A percentile compares a stretch with the other conserved stretches of the same genome.
These are phyloP conservation scores for Hawksworthiomyces lignivorus DNA, from an alignment of 2,329 filamentous ascomycete genomes.

Conservation along the genomic window DNA sequence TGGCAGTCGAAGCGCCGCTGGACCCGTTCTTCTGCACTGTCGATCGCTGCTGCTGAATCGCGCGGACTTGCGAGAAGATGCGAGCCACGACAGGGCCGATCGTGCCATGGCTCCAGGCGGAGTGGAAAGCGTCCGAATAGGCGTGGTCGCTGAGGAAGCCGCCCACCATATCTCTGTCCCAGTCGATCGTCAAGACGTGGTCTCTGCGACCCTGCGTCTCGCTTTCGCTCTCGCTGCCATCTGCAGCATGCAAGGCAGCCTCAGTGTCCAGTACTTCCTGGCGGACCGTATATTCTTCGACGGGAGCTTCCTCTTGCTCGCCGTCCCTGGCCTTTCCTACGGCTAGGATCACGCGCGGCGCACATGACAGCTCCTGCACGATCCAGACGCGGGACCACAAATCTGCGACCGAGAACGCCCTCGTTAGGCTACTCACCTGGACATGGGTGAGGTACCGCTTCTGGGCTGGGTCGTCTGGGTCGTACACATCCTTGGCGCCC, in stretches of 20 bases:
- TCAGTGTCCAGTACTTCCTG: no score
- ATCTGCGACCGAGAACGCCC: not conserved
- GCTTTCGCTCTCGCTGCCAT: not conserved
- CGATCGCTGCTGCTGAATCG: conserved; percentile 5
- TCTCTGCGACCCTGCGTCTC: not conserved
- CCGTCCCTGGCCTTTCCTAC: not conserved
- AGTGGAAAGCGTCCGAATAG: conserved; percentile 6
- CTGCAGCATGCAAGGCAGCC: no score
- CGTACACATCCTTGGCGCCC: not conserved
- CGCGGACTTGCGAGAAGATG: conserved; percentile 1
- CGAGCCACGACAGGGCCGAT: not conserved
- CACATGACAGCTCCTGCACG: conserved; percentile 12
- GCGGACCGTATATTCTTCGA: no score
- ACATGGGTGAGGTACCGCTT: not conserved
- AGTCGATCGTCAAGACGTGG: conserved; percentile 5
- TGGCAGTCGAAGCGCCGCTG: no score
- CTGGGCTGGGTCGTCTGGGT: not conserved
- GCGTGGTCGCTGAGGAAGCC: conserved; percentile 2
- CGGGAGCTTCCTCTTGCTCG: not conserved
- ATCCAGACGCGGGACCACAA: conserved; percentile 14
- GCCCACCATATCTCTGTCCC: conserved; percentile 7
- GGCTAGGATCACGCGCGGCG: conserved; percentile 4
- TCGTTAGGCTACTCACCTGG: not conserved
- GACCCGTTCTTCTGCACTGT: not conserved
- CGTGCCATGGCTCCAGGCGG: conserved; percentile 3